phyloP scores from a whole-genome alignment of 495 filamentous ascomycete genomes.

The Podospora anserina region DNA sequence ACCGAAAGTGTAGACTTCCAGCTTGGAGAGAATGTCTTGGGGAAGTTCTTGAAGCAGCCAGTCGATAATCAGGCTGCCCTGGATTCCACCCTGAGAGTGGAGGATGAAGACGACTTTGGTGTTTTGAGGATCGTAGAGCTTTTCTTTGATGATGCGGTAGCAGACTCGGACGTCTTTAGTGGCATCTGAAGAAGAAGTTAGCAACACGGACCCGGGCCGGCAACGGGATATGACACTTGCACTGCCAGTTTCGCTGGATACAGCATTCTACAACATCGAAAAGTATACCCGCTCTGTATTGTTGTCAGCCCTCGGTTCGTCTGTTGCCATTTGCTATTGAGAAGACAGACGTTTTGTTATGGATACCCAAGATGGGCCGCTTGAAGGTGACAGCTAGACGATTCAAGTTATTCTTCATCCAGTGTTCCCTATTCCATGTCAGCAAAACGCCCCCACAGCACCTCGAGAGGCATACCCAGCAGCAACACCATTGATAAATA shows the following conservation, averaged over 20 bases:
- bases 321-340: neutral
- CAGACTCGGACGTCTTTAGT: slow-evolving; percentile 64
- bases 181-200: slow-evolving; percentile 36
- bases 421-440: slow-evolving; percentile 41
- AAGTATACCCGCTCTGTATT: slow-evolving; percentile 52
- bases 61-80: slow-evolving; percentile 71
- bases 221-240: neutral
- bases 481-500: slow-evolving; percentile 70
- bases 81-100: slow-evolving; percentile 81
- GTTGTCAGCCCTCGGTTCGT: neutral
- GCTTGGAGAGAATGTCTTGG: slow-evolving; percentile 59
- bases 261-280: slow-evolving; percentile 76
- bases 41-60: slow-evolving; percentile 75
- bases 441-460: neutral
- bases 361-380: slow-evolving; percentile 72
- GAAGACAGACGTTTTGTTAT: slow-evolving; percentile 62
- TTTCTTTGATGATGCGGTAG: slow-evolving; percentile 56
- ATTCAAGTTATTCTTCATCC: slow-evolving; percentile 68
- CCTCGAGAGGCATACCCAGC: slow-evolving; percentile 41
- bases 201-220: neutral
- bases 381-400: slow-evolving; percentile 71
- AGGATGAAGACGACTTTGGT: slow-evolving; percentile 73
- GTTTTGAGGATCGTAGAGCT: slow-evolving; percentile 55
- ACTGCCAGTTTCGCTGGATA: slow-evolving; percentile 71
- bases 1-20: slow-evolving; percentile 87